A percentile compares a stretch with the other conserved stretches of the same genome.
phyloP scores from a whole-genome alignment of 129 eudicot genomes.

The Ambrosia trifida region DNA sequence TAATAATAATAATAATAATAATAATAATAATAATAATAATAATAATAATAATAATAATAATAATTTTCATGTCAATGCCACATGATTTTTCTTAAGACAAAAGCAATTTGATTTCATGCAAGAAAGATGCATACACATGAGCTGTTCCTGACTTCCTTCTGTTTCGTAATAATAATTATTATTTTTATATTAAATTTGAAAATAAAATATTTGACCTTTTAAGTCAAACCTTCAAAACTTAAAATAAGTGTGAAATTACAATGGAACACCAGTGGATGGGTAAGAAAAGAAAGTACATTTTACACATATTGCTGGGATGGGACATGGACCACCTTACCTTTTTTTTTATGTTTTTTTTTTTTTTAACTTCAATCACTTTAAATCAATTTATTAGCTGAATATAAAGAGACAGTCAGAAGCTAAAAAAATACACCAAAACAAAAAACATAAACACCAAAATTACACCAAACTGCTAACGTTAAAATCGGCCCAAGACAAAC shows the following conservation, averaged over 20 bases:
- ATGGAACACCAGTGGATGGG: background rate
- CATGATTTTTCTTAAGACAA: conserved; percentile 32
- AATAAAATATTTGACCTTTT: background rate
- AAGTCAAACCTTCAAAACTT: background rate
- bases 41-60: background rate
- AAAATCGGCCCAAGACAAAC: too few relatives aligned
- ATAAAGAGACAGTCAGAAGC: too few relatives aligned
- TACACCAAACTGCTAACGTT: too few relatives aligned
- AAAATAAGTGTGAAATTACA: background rate
- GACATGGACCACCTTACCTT: conserved; percentile 18
- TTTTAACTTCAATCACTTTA: too few relatives aligned
- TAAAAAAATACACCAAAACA: too few relatives aligned
- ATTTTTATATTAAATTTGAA: background rate
- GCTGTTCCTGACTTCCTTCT: conserved; percentile 19
- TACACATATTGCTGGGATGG: background rate
- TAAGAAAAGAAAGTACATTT: background rate
- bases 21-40: background rate
- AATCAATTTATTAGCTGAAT: too few relatives aligned
- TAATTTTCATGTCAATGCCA: conserved; percentile 10
- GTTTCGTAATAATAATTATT: conserved; percentile 9
- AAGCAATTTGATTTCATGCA: conserved; percentile 29
- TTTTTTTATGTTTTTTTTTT: too few relatives aligned
- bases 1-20: background rate
- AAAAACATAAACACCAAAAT: too few relatives aligned
- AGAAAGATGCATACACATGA: conserved; percentile 23